phyloP scores from a whole-genome alignment of 768 basidiomycete genomes.

The Lentinula lateritia region DNA sequence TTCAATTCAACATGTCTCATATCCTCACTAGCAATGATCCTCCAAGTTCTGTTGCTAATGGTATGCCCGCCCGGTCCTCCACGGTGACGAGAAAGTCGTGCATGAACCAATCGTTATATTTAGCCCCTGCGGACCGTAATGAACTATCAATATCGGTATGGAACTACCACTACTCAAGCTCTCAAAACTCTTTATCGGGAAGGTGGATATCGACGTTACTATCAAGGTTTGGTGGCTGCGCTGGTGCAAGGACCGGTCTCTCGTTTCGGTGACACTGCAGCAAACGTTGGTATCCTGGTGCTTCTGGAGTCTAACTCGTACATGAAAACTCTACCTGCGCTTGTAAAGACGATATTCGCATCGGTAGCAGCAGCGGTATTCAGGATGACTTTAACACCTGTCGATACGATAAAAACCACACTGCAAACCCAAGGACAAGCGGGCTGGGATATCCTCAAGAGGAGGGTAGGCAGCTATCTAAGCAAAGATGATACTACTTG shows the following conservation, averaged over 20 bases:
- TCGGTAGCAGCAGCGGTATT: constrained; percentile 77
- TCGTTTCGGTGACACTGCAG: constrained; percentile 93
- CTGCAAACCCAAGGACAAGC: constrained; percentile 83
- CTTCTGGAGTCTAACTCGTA: constrained; percentile 73
- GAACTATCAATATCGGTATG: constrained; percentile 95
- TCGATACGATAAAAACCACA: constrained; percentile 95
- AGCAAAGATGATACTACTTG: not conserved
- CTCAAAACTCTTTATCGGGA: constrained; percentile 65
- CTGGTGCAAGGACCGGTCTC: constrained; percentile 80
- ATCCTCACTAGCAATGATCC: constrained; percentile 72
- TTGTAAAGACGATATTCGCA: constrained; percentile 76
- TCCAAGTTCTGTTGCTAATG: constrained; percentile 91
- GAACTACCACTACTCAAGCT: constrained; percentile 66
- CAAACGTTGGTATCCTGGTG: constrained; percentile 88
- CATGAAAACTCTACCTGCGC: constrained; percentile 54
- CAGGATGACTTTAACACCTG: constrained; percentile 86
- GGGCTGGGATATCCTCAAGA: constrained; percentile 61
- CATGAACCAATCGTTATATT: not conserved
- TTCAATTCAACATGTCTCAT: not conserved
- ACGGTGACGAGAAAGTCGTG: not conserved
- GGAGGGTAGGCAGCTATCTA: constrained; percentile 42
- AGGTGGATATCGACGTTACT: constrained; percentile 81
- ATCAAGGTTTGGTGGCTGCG: constrained; percentile 82
- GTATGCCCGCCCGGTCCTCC: constrained; percentile 21
- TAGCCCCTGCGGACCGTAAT: constrained; percentile 93